Conservation (phyloP, 257 asterid genomes). For the Galeopsis tetrahit region DNA sequence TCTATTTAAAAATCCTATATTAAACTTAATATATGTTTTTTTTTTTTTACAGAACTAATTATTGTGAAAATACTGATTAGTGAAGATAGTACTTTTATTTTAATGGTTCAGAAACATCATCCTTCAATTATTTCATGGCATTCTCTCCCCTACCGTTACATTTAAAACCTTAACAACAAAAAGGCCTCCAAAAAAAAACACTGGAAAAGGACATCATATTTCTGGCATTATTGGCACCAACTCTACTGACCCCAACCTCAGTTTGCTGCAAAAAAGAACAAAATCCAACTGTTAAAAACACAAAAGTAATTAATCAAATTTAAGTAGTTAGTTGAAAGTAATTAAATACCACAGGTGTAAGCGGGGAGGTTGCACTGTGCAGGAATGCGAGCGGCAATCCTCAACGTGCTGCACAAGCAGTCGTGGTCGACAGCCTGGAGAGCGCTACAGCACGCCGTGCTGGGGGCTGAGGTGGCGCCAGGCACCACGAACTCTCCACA, state of each 20-base stretch:
- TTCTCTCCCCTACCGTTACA: conserved; percentile 14
- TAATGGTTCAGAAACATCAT: background rate
- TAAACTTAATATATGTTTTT: no score
- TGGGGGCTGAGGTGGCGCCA: conserved; percentile 39
- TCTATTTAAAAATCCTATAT: no score
- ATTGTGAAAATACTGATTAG: background rate
- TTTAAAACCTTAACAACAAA: background rate
- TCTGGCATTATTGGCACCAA: conserved; percentile 27
- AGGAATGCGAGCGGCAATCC: conserved; percentile 49
- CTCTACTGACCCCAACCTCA: conserved; percentile 24
- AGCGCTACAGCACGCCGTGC: conserved; percentile 55
- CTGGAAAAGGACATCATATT: background rate
- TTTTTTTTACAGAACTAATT: no score
- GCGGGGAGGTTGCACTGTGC: conserved; percentile 55
- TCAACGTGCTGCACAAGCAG: conserved; percentile 51
- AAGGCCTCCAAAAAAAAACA: background rate
- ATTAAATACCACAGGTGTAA: conserved; percentile 37
- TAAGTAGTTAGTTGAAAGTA: background rate
- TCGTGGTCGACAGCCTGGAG: conserved; percentile 49
- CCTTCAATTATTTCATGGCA: conserved; percentile 19
- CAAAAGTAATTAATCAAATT: no score
- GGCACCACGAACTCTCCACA: conserved; percentile 56
- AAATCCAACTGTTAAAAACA: background rate
- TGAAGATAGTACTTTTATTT: background rate
- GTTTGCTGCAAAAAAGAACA: conserved; percentile 34